Percentiles rank a stretch among this genome's conserved stretches.
phyloP scores from a whole-genome alignment of 306 rosid species.

The Cicer pinnatifidum region DNA sequence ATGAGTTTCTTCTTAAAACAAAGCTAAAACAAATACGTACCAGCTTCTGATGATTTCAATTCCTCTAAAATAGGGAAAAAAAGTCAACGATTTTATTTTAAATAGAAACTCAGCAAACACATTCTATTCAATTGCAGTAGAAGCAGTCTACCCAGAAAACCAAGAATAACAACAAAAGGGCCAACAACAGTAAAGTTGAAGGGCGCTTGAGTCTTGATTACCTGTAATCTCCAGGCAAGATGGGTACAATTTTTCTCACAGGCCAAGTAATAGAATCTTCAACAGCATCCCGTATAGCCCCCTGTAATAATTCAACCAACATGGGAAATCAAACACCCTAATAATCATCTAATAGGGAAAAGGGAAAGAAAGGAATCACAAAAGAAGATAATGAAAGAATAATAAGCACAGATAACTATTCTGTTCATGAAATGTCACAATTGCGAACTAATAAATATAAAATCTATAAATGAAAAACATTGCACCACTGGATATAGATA shows the following conservation, averaged over 20 bases:
- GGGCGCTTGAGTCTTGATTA: slow-evolving; percentile 38
- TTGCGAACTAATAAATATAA: slow-evolving; percentile 17
- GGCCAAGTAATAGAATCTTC: slow-evolving; percentile 99
- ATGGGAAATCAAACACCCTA: slow-evolving; percentile 17
- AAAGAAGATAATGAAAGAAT: slow-evolving; percentile 12
- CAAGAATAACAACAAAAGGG: slow-evolving; percentile 14
- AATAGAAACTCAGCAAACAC: not conserved
- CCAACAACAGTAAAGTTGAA: slow-evolving; percentile 3
- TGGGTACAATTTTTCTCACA: slow-evolving; percentile 85
- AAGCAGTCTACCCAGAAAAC: slow-evolving; percentile 1
- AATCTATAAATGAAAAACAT: slow-evolving; percentile 9
- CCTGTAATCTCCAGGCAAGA: slow-evolving; percentile 98
- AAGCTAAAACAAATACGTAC: not conserved
- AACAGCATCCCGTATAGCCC: slow-evolving; percentile 80
- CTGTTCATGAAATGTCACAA: slow-evolving; percentile 8
- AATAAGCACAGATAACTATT: slow-evolving; percentile 33
- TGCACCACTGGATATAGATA: slow-evolving; percentile 10
- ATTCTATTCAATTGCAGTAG: slow-evolving; percentile 6
- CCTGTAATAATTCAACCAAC: slow-evolving; percentile 57
- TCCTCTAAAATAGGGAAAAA: slow-evolving; percentile 1
- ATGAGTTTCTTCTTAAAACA: not conserved
- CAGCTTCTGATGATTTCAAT: slow-evolving; percentile 13
- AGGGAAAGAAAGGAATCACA: not conserved
- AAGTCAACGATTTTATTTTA: not conserved
- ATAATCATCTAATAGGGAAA: slow-evolving; percentile 11